A percentile compares a stretch with the other conserved stretches of the same genome.
Conservation (phyloP, 129 eudicot genomes). For the Scalesia atractyloides region DNA sequence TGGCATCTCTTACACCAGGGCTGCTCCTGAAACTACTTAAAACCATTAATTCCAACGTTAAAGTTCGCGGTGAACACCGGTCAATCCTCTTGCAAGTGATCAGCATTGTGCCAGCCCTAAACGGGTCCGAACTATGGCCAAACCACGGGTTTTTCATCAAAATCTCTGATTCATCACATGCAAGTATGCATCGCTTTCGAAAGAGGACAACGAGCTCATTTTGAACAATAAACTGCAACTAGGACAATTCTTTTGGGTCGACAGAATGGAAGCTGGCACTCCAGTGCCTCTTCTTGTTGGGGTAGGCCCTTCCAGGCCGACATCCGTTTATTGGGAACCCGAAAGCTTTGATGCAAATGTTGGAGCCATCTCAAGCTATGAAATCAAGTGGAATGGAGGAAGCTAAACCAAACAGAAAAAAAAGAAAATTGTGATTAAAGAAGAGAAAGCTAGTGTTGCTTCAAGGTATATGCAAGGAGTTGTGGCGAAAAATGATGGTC, state of each 20-base stretch:
- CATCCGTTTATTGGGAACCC: constrained; percentile 81
- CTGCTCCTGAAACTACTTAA: constrained; percentile 75
- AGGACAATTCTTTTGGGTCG: constrained; percentile 90
- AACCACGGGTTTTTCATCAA: constrained; percentile 92
- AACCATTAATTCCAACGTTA: constrained; percentile 65
- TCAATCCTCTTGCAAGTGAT: constrained; percentile 84
- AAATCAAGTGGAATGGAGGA: constrained; percentile 35
- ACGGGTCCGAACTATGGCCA: constrained; percentile 87
- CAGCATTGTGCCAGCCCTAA: constrained; percentile 91
- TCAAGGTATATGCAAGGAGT: constrained; percentile 93
- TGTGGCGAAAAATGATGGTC: constrained; percentile 36
- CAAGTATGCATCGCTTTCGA: constrained; percentile 67
- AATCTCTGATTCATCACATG: constrained; percentile 94
- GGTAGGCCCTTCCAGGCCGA: constrained; percentile 85
- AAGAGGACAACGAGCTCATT: constrained; percentile 78
- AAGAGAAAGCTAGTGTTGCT: constrained; percentile 75
- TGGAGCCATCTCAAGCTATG: constrained; percentile 61
- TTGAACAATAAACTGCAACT: constrained; percentile 77
- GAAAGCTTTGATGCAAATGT: constrained; percentile 90
- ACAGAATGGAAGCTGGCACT: constrained; percentile 68
- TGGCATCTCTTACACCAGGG: constrained; percentile 90
- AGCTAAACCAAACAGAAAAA: constrained; percentile 43
- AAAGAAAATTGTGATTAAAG: constrained; percentile 75
- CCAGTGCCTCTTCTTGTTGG: constrained; percentile 83
- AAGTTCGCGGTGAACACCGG: constrained; percentile 86